These are phyloP conservation scores for Beauveria australis DNA, from an alignment of 2,329 filamentous ascomycete genomes.

Conservation along the genomic window DNA sequence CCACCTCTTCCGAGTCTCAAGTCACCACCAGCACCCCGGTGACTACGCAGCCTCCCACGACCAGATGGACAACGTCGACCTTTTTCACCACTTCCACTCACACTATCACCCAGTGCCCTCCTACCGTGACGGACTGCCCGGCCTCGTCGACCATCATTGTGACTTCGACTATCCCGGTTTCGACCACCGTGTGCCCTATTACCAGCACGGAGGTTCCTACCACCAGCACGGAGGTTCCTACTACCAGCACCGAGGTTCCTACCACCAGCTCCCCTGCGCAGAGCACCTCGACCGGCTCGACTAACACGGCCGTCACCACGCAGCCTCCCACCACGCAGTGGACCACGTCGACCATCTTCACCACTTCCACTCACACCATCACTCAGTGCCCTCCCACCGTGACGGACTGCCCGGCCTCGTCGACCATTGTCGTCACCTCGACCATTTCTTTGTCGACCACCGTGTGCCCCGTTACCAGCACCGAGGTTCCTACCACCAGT, in stretches of 20 bases:
- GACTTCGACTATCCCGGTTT: slow-evolving; percentile 25
- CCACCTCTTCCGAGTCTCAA: background rate
- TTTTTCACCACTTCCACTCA: slow-evolving; percentile 21
- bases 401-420: slow-evolving; percentile 22
- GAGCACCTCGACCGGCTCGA: background rate
- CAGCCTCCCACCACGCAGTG: slow-evolving; percentile 12
- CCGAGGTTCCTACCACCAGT: slow-evolving; percentile 3
- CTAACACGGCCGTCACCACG: background rate
- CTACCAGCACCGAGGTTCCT: background rate
- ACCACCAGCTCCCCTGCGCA: background rate
- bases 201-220: slow-evolving; percentile 13
- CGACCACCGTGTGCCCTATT: slow-evolving; percentile 36
- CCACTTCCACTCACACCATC: slow-evolving; percentile 18
- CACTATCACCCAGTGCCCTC: slow-evolving; percentile 18
- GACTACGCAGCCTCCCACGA: slow-evolving; percentile 9
- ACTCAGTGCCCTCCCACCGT: slow-evolving; percentile 21
- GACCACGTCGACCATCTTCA: slow-evolving; percentile 26
- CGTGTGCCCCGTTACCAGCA: slow-evolving; percentile 31
- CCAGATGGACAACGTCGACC: slow-evolving; percentile 23
- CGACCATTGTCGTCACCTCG: slow-evolving; percentile 20
- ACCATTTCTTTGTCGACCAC: slow-evolving; percentile 31
- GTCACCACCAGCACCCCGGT: slow-evolving; percentile 10
- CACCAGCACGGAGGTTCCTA: background rate
- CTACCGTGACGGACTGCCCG: slow-evolving; percentile 24
- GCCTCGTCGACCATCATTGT: slow-evolving; percentile 17